Percentiles rank a stretch among this genome's conserved stretches.
These are phyloP conservation scores for Debaryomyces sp. DNA, from an alignment of 1,139 yeast genomes.

Conservation along the genomic window DNA sequence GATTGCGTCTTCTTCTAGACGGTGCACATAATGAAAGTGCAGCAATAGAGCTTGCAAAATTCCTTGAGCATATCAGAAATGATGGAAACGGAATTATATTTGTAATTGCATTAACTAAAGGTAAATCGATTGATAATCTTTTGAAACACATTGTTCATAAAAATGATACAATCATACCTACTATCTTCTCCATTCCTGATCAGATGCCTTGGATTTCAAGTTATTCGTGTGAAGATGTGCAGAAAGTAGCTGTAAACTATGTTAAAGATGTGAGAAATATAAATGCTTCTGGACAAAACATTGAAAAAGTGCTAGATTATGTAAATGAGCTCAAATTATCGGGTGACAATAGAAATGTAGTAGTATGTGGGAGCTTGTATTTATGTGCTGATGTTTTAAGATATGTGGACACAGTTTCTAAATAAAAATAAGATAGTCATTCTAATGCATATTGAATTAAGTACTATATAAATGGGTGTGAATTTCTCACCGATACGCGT, in stretches of 20 bases:
- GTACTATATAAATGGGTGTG: background rate
- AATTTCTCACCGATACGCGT: slow-evolving; percentile 3
- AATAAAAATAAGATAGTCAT: background rate
- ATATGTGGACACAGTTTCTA: slow-evolving; percentile 13
- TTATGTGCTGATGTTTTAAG: slow-evolving; percentile 70
- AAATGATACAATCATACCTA: slow-evolving; percentile 60
- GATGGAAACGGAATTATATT: slow-evolving; percentile 50
- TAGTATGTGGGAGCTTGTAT: slow-evolving; percentile 80
- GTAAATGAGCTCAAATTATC: slow-evolving; percentile 18
- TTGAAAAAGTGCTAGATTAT: slow-evolving; percentile 20
- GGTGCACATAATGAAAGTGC: slow-evolving; percentile 95
- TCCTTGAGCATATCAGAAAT: slow-evolving; percentile 22
- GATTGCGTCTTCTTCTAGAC: slow-evolving; percentile 58
- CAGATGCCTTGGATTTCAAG: slow-evolving; percentile 92
- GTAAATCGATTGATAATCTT: slow-evolving; percentile 61
- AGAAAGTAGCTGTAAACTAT: slow-evolving; percentile 21
- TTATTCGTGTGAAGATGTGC: slow-evolving; percentile 30
- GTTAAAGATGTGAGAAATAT: slow-evolving; percentile 28
- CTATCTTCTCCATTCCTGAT: slow-evolving; percentile 69
- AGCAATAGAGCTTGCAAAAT: slow-evolving; percentile 61
- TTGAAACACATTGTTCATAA: slow-evolving; percentile 52
- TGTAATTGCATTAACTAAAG: slow-evolving; percentile 74
- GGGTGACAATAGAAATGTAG: slow-evolving; percentile 39
- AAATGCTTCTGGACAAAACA: slow-evolving; percentile 9
- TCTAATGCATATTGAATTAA: background rate